Conservation (phyloP, 352 stramenopile genomes). For the Pythium insidiosum region DNA sequence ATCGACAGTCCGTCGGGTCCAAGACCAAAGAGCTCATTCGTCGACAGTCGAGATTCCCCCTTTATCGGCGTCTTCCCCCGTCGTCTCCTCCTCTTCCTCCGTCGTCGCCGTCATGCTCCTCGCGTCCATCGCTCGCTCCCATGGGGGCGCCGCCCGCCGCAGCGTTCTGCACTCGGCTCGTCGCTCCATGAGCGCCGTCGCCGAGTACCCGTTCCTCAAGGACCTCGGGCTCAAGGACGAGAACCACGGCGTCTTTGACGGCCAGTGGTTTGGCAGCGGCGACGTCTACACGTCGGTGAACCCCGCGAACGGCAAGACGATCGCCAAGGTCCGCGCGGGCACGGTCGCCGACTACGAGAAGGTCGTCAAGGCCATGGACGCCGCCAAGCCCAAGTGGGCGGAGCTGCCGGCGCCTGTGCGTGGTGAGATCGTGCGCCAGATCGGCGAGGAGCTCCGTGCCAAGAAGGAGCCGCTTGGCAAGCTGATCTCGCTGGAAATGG, state of each 20-base stretch:
- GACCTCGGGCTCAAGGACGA: conserved; percentile 77
- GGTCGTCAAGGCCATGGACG: conserved; percentile 82
- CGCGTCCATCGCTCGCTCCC: no score
- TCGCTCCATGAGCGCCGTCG: conserved; percentile 31
- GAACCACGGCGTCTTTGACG: conserved; percentile 82
- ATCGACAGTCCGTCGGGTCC: no score
- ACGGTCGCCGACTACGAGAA: conserved; percentile 85
- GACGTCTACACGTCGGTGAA: conserved; percentile 75
- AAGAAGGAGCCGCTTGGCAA: conserved; percentile 88
- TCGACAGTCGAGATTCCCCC: no score
- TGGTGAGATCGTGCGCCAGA: conserved; percentile 90
- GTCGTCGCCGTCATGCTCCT: no score
- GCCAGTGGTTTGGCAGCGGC: conserved; percentile 87
- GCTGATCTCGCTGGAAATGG: conserved; percentile 90
- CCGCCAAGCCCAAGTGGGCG: conserved; percentile 79
- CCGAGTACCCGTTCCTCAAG: conserved; percentile 67
- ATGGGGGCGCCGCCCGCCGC: no score
- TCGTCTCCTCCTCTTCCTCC: no score
- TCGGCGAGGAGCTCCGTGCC: conserved; percentile 81
- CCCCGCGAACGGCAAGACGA: conserved; percentile 74
- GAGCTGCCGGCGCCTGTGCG: conserved; percentile 79
- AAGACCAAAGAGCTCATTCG: no score
- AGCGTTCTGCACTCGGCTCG: no score
- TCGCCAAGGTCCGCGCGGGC: conserved; percentile 76
- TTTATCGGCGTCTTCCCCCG: no score